Percentiles rank a stretch among this genome's conserved stretches.
Evolutionary conservation across 441 rosid genomes (phyloP).

Genomic region (Capsella rubella): DNA sequence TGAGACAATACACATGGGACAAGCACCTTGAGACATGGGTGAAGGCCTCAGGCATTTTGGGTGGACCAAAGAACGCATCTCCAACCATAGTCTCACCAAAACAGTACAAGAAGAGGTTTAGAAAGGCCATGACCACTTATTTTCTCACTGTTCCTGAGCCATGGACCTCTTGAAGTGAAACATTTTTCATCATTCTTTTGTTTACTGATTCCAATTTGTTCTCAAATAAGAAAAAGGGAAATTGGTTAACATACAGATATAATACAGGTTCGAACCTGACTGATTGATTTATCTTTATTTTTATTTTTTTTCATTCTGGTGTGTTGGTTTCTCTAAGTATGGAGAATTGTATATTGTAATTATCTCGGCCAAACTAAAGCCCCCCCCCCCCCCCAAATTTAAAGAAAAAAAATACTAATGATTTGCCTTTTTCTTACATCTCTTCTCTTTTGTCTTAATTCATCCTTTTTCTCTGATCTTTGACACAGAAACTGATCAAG

Average conservation of each 20-base stretch:
- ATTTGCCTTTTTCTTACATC: conserved; percentile 4
- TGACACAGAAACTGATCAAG: not conserved
- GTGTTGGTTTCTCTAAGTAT: conserved; percentile 31
- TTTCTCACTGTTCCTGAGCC: conserved; percentile 92
- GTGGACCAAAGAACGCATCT: conserved; percentile 76
- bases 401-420: conserved; percentile 30
- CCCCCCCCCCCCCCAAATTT: conserved; percentile 15
- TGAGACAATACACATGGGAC: conserved; percentile 99
- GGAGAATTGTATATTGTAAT: conserved; percentile 46
- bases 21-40: conserved; percentile 99
- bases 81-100: conserved; percentile 89
- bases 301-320: conserved; percentile 1
- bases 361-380: conserved; percentile 33
- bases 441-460: not conserved
- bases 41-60: conserved; percentile 86
- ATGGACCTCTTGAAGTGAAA: conserved; percentile 63
- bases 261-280: conserved; percentile 35
- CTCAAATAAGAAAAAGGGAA: conserved; percentile 24
- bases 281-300: conserved; percentile 27
- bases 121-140: conserved; percentile 94
- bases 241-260: conserved; percentile 37
- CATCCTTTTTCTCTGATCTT: not conserved
- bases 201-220: conserved; percentile 40
- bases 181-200: conserved; percentile 39
- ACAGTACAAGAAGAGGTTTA: conserved; percentile 91